Base-by-base conservation (phyloP, 805 yeast genomes). In the Barnettozyma botsteinii region DNA sequence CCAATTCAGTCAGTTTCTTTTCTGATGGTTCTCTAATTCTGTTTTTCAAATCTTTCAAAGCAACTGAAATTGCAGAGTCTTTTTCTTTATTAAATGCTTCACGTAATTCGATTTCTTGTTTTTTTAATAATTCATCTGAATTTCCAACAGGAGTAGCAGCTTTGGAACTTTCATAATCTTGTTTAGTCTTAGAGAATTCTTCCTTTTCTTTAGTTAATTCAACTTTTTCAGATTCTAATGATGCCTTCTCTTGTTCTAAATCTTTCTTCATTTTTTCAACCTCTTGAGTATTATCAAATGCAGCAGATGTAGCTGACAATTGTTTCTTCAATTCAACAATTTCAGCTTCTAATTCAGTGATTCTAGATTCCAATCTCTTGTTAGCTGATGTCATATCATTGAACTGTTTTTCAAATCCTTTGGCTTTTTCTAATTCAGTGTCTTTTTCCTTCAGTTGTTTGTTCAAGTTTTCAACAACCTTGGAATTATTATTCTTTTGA, bases 21-120 rank as follows among this genome's bases (percentile, higher is more conserved):
- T 61, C 64, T 13, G 64, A 56, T 15, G 69, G 66, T 1, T 60
- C 66, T 40, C 71, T 59, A n/a, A 68, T 46, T 35, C 54, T 56
- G 17, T 47, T 57, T 40, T 63, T 66, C 36, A 42, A 38, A 3
- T 48, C 52, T 23, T 57, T 53, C 10, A 46, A 34, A 11, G 56
- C 58, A 17, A 36, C 49, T 40, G 56, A 46, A 40, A 59, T 46
- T 20, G 35, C 42, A 14, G 36, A 37, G 12, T 35, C 40, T 10
- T 59, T 40, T 21, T 66, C 56, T 2, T 33, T 43, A 24, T 57
- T 54, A 21, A 59, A 47, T 17, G 48, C 50, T 25, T 56, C 58
- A 21, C 58, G 56, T 12, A 62, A 40, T 12, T 38, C 37, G 2
- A 37, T 40, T 23, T 57, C 46, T 30, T 58, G 56, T 10, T 45